phyloP scores from a whole-genome alignment of 2,329 filamentous ascomycete genomes.

The Epicoccum sorghinum region DNA sequence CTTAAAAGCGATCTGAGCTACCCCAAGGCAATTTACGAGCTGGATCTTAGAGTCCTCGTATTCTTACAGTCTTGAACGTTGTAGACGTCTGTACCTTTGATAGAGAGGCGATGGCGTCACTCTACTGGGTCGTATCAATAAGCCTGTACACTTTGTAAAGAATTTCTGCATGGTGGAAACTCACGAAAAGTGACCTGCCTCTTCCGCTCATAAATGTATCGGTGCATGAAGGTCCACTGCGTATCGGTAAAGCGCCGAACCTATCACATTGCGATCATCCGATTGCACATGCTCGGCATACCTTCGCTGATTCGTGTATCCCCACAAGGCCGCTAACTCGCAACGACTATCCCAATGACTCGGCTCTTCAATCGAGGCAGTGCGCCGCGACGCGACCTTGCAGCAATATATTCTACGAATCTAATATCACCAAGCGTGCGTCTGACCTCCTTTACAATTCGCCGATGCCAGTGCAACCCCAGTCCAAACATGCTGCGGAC shows the following conservation, averaged over 20 bases:
- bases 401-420: conserved; percentile 5
- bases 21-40: too few relatives aligned
- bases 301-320: conserved; percentile 5
- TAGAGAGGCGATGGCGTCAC: neutral
- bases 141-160: neutral
- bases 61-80: neutral
- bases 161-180: neutral
- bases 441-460: conserved; percentile 8
- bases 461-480: conserved; percentile 1
- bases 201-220: neutral
- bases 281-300: conserved; percentile 2
- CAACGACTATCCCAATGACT: conserved; percentile 5
- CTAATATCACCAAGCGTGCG: conserved; percentile 3
- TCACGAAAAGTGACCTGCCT: neutral
- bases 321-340: conserved; percentile 4
- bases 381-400: conserved; percentile 1
- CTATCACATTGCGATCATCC: conserved; percentile 6
- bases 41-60: too few relatives aligned
- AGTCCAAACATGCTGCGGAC: neutral
- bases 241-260: neutral
- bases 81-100: neutral
- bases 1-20: neutral
- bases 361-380: conserved; percentile 4
- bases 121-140: neutral
- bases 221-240: neutral